A percentile compares a stretch with the other conserved stretches of the same genome.
These are phyloP conservation scores for Arthroderma sp. DNA, from an alignment of 2,329 filamentous ascomycete genomes.

Conservation along the genomic window DNA sequence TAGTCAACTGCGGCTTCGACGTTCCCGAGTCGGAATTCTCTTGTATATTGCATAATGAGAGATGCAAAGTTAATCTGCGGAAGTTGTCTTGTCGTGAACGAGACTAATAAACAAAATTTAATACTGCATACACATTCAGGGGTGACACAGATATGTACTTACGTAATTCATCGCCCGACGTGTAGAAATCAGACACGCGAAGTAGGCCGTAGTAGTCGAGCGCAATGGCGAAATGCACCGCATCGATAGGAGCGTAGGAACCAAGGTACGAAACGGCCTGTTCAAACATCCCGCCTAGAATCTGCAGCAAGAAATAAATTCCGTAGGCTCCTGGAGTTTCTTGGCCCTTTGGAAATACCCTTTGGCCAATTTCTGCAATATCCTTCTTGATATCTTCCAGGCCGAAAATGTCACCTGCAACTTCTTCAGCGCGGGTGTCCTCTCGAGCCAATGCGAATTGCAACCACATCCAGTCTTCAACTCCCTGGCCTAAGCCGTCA, in stretches of 20 bases:
- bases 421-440: conserved; percentile 48
- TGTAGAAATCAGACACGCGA: conserved; percentile 69
- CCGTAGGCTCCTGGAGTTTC: conserved; percentile 71
- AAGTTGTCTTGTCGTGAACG: conserved; percentile 42
- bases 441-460: conserved; percentile 53
- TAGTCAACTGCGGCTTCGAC: conserved; percentile 89
- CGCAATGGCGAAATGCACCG: conserved; percentile 86
- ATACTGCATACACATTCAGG: conserved; percentile 1
- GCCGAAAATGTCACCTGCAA: conserved; percentile 50
- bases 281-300: conserved; percentile 86
- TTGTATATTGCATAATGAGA: conserved; percentile 88
- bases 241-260: conserved; percentile 79
- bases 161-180: conserved; percentile 57
- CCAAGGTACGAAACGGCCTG: conserved; percentile 86
- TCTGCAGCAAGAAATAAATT: conserved; percentile 86
- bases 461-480: conserved; percentile 57
- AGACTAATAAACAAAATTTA: conserved; percentile 33
- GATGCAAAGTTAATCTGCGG: conserved; percentile 87
- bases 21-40: conserved; percentile 84
- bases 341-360: conserved; percentile 74
- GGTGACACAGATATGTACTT: conserved; percentile 22
- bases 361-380: conserved; percentile 76
- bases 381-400: conserved; percentile 61
- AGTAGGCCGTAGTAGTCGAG: conserved; percentile 82
- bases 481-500: conserved; percentile 46